Evolutionary conservation across 768 basidiomycete species (phyloP).

Genomic region (Pulveroboletus sp.): DNA sequence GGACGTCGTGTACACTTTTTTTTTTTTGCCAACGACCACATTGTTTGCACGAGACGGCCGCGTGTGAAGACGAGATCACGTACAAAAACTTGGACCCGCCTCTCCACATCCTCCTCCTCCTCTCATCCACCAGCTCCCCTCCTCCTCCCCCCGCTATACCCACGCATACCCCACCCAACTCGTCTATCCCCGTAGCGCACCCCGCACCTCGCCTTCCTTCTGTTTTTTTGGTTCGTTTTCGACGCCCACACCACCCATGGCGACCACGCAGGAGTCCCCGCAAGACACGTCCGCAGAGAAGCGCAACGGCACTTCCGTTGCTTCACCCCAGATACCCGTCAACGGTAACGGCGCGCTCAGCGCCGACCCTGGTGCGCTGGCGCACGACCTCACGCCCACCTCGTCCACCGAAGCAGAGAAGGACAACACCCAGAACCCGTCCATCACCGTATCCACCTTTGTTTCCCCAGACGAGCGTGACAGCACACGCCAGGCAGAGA

Average conservation of each 20-base stretch:
- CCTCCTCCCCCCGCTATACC: conserved; percentile 22
- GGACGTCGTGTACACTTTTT: conserved; percentile 1
- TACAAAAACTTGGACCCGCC: conserved; percentile 27
- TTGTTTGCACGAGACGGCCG: conserved; percentile 26
- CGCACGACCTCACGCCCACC: conserved; percentile 28
- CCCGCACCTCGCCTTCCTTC: background rate
- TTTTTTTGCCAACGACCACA: conserved; percentile 12
- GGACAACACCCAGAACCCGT: conserved; percentile 33
- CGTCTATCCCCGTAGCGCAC: background rate
- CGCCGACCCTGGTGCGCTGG: conserved; percentile 22
- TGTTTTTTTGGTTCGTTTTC: conserved; percentile 3
- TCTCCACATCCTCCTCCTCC: conserved; percentile 18
- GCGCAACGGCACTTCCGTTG: conserved; percentile 16
- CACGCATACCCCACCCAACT: conserved; percentile 21
- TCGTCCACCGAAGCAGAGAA: conserved; percentile 36
- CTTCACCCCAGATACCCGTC: conserved; percentile 17
- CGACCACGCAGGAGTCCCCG: conserved; percentile 19
- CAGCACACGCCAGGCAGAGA: conserved; percentile 30
- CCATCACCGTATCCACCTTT: conserved; percentile 33
- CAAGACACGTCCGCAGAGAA: conserved; percentile 20
- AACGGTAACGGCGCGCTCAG: conserved; percentile 25
- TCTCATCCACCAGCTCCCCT: conserved; percentile 12
- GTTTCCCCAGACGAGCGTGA: conserved; percentile 33
- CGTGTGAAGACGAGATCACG: conserved; percentile 30
- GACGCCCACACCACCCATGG: conserved; percentile 16